Evolutionary conservation across 768 basidiomycete genomes (phyloP).

Genomic region (Psilocybe azurescens): DNA sequence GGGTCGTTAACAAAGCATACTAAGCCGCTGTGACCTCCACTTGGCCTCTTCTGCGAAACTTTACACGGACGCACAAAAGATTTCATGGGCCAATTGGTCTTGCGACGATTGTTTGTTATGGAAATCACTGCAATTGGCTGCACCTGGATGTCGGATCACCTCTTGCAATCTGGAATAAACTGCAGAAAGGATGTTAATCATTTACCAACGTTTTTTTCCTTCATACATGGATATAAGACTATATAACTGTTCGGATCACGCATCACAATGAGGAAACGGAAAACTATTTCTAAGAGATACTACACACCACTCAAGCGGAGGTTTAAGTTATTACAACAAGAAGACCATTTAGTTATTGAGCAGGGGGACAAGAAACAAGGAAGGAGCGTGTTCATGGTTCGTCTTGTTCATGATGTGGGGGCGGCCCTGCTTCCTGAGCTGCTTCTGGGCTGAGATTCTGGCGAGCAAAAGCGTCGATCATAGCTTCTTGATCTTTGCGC

Average conservation of each 20-base stretch:
- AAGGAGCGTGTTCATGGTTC: slow-evolving; percentile 1
- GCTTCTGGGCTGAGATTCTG: slow-evolving; percentile 44
- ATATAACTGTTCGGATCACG: slow-evolving; percentile 14
- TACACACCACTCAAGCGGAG: slow-evolving; percentile 20
- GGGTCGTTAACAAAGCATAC: too few relatives aligned
- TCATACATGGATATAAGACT: not conserved
- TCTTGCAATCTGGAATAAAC: too few relatives aligned
- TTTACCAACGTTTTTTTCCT: not conserved
- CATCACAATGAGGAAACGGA: slow-evolving; percentile 13
- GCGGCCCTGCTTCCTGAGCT: slow-evolving; percentile 19
- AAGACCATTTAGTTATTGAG: slow-evolving; percentile 7
- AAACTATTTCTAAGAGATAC: slow-evolving; percentile 27
- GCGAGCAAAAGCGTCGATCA: slow-evolving; percentile 80
- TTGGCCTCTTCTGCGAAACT: too few relatives aligned
- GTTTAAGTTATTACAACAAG: slow-evolving; percentile 30
- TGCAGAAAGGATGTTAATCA: not conserved
- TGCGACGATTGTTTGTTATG: too few relatives aligned
- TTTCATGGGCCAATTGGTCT: too few relatives aligned
- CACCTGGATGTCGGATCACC: too few relatives aligned
- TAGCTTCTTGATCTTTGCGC: slow-evolving; percentile 83
- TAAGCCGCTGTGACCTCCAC: too few relatives aligned
- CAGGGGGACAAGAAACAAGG: slow-evolving; percentile 15
- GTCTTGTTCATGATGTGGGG: slow-evolving; percentile 25
- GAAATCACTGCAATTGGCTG: too few relatives aligned
- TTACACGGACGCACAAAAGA: too few relatives aligned